Evolutionary conservation across 2,329 filamentous ascomycete genomes (phyloP).

Genomic region (Microdochium paspali): DNA sequence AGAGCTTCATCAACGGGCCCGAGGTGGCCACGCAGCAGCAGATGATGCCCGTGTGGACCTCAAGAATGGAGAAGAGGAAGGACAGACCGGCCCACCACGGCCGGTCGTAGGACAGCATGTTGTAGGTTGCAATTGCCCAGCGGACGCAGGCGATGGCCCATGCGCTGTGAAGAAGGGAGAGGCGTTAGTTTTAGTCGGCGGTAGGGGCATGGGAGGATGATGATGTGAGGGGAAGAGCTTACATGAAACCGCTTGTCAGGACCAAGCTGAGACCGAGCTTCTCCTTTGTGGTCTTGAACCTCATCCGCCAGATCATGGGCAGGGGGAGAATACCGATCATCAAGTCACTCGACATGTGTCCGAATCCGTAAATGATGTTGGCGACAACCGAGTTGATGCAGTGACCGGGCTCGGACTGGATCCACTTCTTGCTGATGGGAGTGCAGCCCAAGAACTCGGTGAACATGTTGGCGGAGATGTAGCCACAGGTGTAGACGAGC

Average conservation of each 20-base stretch:
- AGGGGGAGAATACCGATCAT: constrained; percentile 18
- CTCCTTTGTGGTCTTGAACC: constrained; percentile 14
- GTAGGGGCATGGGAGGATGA: not conserved
- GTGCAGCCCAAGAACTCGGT: constrained; percentile 17
- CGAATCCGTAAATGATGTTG: constrained; percentile 17
- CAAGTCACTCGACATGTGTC: constrained; percentile 19
- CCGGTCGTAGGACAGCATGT: constrained; percentile 16
- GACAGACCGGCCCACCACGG: constrained; percentile 20
- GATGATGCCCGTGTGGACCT: constrained; percentile 19
- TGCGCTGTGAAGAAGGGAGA: constrained; percentile 11
- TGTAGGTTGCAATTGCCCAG: constrained; percentile 18
- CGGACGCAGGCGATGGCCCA: constrained; percentile 18
- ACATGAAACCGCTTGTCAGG: constrained; percentile 17
- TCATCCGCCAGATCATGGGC: constrained; percentile 15
- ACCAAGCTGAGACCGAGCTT: constrained; percentile 18
- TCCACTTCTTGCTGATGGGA: constrained; percentile 18
- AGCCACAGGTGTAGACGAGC: constrained; percentile 37
- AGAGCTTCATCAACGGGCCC: constrained; percentile 5
- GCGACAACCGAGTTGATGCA: constrained; percentile 15
- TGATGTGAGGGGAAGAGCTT: constrained; percentile 1
- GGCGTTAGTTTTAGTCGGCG: not conserved
- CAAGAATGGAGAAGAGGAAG: constrained; percentile 18
- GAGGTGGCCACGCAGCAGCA: constrained; percentile 18
- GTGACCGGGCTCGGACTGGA: constrained; percentile 10
- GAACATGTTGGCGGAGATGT: constrained; percentile 50